Percentiles rank a stretch among this genome's conserved stretches.
Evolutionary conservation across 192 early-diverging fungal species (phyloP).

Genomic region (Coemansia guatemalensis): DNA sequence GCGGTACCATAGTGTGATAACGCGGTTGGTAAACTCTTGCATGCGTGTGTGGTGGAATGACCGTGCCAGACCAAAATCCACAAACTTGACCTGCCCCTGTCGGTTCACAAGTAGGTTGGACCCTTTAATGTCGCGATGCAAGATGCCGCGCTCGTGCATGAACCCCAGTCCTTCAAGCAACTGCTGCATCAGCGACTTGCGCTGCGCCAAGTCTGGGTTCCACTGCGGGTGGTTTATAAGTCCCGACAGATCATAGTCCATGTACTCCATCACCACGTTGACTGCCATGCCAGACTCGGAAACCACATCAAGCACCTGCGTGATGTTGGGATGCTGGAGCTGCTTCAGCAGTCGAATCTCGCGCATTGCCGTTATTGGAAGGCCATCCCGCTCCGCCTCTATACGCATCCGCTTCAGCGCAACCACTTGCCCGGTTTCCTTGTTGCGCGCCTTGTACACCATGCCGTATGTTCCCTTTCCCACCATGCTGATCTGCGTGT

Average conservation of each 20-base stretch:
- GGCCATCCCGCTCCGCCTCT: conserved; percentile 79
- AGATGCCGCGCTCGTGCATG: conserved; percentile 79
- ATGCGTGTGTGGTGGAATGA: conserved; percentile 63
- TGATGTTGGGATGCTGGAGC: conserved; percentile 69
- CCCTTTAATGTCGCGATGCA: conserved; percentile 95
- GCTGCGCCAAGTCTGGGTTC: conserved; percentile 64
- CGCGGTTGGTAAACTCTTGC: conserved; percentile 79
- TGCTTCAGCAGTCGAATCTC: conserved; percentile 77
- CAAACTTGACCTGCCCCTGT: conserved; percentile 85
- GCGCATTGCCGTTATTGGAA: conserved; percentile 85
- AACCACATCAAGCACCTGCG: conserved; percentile 73
- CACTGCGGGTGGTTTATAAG: conserved; percentile 73
- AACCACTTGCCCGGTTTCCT: conserved; percentile 66
- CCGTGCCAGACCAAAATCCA: conserved; percentile 96
- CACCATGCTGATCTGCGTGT: conserved; percentile 73
- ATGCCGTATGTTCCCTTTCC: conserved; percentile 87
- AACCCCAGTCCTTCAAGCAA: conserved; percentile 83
- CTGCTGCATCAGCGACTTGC: conserved; percentile 88
- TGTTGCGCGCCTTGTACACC: conserved; percentile 78
- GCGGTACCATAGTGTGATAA: conserved; percentile 97
- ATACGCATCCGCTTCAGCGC: conserved; percentile 83
- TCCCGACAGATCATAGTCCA: conserved; percentile 84
- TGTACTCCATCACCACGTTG: conserved; percentile 86
- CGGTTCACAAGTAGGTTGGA: conserved; percentile 89
- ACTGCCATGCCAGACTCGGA: conserved; percentile 64